Evolutionary conservation across 345 rosid genomes (phyloP).

Genomic region (Anastatica hierochuntica): DNA sequence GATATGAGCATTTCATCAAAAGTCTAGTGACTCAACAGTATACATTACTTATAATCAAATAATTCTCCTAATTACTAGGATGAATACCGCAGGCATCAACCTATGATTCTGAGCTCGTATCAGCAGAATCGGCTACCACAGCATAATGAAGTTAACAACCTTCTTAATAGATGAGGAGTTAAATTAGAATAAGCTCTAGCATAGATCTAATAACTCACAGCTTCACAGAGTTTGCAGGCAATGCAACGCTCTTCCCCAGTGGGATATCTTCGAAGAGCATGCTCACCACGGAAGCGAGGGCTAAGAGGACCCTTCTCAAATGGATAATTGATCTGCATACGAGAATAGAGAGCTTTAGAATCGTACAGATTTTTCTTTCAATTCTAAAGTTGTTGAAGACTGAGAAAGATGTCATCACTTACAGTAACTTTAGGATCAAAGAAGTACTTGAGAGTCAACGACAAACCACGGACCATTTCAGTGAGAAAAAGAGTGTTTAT

Average conservation of each 20-base stretch:
- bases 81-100: not conserved
- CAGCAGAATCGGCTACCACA: too few relatives aligned
- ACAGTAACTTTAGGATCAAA: conserved; percentile 91
- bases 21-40: not conserved
- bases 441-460: conserved; percentile 87
- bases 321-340: conserved; percentile 85
- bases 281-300: conserved; percentile 97
- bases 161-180: not conserved
- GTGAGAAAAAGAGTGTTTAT: conserved; percentile 87
- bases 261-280: conserved; percentile 86
- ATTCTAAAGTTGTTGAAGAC: not conserved
- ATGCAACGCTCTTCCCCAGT: conserved; percentile 98
- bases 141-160: not conserved
- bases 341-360: conserved; percentile 1
- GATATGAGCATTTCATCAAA: not conserved
- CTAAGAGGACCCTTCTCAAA: conserved; percentile 99
- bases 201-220: conserved; percentile 41
- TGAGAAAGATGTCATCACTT: conserved; percentile 31
- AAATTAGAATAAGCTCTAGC: not conserved
- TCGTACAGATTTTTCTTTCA: conserved; percentile 5
- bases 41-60: not conserved
- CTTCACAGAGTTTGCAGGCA: conserved; percentile 99
- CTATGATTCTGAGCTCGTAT: not conserved
- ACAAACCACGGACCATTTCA: conserved; percentile 89
- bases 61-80: not conserved